Percentiles rank a stretch among this genome's conserved stretches.
phyloP scores from a whole-genome alignment of 768 basidiomycete species.

The Gymnopilus junonius region DNA sequence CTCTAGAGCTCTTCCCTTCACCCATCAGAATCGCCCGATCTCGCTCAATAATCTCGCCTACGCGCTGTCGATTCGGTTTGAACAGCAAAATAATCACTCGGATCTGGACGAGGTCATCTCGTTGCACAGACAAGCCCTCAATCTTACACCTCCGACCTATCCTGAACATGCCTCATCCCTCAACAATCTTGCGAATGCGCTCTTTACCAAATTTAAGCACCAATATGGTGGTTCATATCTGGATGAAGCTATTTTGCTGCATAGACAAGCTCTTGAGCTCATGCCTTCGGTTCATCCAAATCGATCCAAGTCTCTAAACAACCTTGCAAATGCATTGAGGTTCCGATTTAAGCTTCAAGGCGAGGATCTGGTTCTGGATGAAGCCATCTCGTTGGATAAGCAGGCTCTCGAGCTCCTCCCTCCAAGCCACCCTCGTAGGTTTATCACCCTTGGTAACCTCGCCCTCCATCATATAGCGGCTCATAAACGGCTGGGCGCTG shows the following conservation, averaged over 20 bases:
- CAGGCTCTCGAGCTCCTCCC: neutral
- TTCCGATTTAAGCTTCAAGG: no score
- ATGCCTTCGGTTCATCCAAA: no score
- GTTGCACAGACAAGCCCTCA: no score
- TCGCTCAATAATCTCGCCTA: neutral
- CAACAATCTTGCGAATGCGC: no score
- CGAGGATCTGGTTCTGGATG: neutral
- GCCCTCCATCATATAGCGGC: neutral
- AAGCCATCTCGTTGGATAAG: neutral
- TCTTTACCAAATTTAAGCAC: no score
- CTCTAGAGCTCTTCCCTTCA: neutral
- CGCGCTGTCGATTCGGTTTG: neutral
- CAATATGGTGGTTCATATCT: no score
- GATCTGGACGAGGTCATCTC: neutral
- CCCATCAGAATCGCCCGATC: neutral
- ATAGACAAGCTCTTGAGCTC: no score
- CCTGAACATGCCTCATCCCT: no score
- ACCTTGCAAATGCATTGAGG: no score
- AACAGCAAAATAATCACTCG: neutral
- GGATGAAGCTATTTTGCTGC: no score
- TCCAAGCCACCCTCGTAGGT: neutral
- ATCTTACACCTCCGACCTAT: no score
- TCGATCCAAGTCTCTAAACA: no score
- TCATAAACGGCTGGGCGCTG: neutral
- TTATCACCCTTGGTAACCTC: neutral